Evolutionary conservation across 768 basidiomycete genomes (phyloP).

Genomic region (Hebeloma cylindrosporum): DNA sequence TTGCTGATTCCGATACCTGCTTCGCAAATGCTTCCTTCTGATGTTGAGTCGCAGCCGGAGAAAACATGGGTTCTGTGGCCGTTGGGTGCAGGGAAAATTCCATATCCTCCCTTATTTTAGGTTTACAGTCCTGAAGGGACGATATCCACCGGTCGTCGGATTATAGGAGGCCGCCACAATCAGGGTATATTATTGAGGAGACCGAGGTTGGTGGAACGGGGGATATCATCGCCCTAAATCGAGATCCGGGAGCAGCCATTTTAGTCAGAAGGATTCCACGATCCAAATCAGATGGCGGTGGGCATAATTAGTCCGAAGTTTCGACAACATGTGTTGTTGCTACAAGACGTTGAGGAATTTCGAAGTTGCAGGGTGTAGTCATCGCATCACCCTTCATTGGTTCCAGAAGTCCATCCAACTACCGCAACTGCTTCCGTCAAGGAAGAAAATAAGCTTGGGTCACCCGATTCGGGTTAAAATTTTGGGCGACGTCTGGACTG

Average conservation of each 20-base stretch:
- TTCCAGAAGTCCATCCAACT: slow-evolving; percentile 17
- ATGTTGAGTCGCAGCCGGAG: too few species aligned
- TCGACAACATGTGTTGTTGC: slow-evolving; percentile 18
- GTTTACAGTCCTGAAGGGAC: too few species aligned
- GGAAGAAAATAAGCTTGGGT: slow-evolving; percentile 21
- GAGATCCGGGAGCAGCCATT: slow-evolving; percentile 12
- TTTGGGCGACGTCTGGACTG: slow-evolving; percentile 9
- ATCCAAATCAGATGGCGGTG: slow-evolving; percentile 35
- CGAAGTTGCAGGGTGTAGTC: slow-evolving; percentile 13
- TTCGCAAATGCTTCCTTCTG: too few species aligned
- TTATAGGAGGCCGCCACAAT: slow-evolving; percentile 1
- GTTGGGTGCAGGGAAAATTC: too few species aligned
- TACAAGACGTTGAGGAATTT: slow-evolving; percentile 11
- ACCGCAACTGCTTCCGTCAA: slow-evolving; percentile 18
- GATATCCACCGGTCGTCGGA: too few species aligned
- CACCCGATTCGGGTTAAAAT: slow-evolving; percentile 12
- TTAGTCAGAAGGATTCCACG: slow-evolving; percentile 19
- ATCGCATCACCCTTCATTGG: slow-evolving; percentile 22
- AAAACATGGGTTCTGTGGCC: too few species aligned
- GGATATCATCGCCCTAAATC: slow-evolving; percentile 15
- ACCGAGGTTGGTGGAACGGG: slow-evolving; percentile 18
- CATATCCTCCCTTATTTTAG: too few species aligned
- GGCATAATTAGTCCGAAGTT: slow-evolving; percentile 36
- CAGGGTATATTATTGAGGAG: slow-evolving; percentile 9
- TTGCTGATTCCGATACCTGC: too few species aligned